Percentiles rank a stretch among this genome's conserved stretches.
Evolutionary conservation across 805 yeast genomes (phyloP).

Genomic region (Ogataea zsoltii): DNA sequence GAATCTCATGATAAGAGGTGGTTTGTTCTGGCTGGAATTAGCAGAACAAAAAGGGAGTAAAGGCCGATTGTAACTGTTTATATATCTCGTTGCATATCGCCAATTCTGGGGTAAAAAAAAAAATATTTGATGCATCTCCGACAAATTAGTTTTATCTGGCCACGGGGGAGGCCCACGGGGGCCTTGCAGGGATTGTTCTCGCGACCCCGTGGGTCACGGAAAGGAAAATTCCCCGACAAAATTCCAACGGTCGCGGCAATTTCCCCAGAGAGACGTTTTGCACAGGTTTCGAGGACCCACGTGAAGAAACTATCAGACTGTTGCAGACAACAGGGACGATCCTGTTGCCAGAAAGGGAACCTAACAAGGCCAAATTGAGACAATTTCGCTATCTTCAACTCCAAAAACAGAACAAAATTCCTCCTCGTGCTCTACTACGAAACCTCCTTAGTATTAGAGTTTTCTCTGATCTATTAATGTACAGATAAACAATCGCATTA

Average conservation of each 20-base stretch:
- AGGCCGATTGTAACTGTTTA: background rate
- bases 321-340: too few species aligned
- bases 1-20: background rate
- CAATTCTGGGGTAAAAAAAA: background rate
- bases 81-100: background rate
- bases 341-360: too few species aligned
- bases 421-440: too few species aligned
- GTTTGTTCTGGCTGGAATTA: too few species aligned
- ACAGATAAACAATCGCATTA: background rate
- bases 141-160: background rate
- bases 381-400: too few species aligned
- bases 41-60: background rate
- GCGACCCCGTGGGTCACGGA: constrained; percentile 1
- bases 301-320: too few species aligned
- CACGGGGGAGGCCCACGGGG: background rate
- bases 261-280: too few species aligned
- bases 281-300: too few species aligned
- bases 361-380: too few species aligned
- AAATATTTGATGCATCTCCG: constrained; percentile 1
- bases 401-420: too few species aligned
- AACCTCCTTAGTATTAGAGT: too few species aligned
- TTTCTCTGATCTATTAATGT: constrained; percentile 2
- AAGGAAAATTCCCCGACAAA: background rate
- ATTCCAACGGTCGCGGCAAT: too few species aligned
- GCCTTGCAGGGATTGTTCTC: background rate